phyloP scores from a whole-genome alignment of 2,329 filamentous ascomycete species.

The Trichoderma oligosporum region DNA sequence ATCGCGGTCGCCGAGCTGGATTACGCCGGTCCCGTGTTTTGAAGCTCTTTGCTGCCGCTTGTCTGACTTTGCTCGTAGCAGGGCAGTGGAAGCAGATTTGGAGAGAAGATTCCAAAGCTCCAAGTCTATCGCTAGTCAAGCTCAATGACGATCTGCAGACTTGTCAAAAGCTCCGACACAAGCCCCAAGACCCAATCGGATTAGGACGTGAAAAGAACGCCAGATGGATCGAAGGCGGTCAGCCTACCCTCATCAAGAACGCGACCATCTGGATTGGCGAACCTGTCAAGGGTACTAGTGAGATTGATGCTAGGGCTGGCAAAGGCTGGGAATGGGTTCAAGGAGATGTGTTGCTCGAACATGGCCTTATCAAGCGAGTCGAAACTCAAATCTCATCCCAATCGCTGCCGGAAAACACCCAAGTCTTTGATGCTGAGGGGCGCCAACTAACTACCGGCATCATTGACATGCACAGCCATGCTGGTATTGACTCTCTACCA shows the following conservation, averaged over 20 bases:
- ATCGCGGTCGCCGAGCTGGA: conserved; percentile 27
- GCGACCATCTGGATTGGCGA: conserved; percentile 65
- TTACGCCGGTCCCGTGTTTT: conserved; percentile 44
- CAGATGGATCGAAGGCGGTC: conserved; percentile 55
- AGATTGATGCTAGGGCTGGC: conserved; percentile 53
- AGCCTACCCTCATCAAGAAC: conserved; percentile 61
- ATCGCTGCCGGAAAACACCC: conserved; percentile 44
- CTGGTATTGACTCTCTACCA: conserved; percentile 58
- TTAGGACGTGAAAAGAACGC: conserved; percentile 56
- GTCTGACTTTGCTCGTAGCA: conserved; percentile 49
- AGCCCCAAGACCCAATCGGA: conserved; percentile 54
- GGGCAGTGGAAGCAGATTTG: conserved; percentile 46
- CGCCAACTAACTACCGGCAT: conserved; percentile 62
- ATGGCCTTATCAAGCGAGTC: conserved; percentile 58
- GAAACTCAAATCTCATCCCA: conserved; percentile 40
- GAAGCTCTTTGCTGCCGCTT: conserved; percentile 43
- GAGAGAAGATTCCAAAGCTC: conserved; percentile 26
- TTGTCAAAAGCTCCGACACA: conserved; percentile 53
- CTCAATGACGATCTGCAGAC: conserved; percentile 52
- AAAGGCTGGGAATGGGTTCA: conserved; percentile 57
- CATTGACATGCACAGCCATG: conserved; percentile 69
- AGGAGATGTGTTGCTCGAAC: conserved; percentile 58
- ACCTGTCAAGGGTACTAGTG: conserved; percentile 46
- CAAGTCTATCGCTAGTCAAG: conserved; percentile 48
- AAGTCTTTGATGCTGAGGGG: conserved; percentile 56